Percentiles rank a stretch among this genome's conserved stretches.
Conservation (phyloP, 148 eudicot species). For the Linanthus parryae region DNA sequence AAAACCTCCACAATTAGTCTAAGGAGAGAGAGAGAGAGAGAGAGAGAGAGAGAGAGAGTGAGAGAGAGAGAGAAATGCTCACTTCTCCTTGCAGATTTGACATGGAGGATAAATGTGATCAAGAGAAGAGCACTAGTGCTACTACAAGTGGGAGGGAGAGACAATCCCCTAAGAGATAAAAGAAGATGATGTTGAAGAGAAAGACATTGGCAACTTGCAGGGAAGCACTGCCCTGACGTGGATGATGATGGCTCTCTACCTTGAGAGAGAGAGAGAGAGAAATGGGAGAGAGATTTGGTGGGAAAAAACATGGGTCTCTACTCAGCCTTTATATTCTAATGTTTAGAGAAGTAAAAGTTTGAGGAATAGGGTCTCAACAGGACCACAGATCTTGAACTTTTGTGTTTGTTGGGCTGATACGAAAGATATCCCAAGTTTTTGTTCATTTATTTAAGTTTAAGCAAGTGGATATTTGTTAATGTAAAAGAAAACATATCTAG, state of each 20-base stretch:
- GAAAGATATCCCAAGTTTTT: too few species aligned
- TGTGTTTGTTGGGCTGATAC: too few species aligned
- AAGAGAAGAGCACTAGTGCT: background rate
- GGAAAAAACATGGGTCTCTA: too few species aligned
- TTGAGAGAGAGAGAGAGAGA: too few species aligned
- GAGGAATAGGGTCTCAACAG: too few species aligned
- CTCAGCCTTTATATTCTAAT: too few species aligned
- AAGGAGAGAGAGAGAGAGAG: background rate
- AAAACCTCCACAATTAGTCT: background rate
- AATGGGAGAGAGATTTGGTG: too few species aligned
- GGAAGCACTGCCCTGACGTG: conserved; percentile 11
- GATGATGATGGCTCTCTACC: conserved; percentile 10
- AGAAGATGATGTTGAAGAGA: conserved; percentile 11
- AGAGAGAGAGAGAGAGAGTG: background rate
- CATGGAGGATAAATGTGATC: conserved; percentile 6
- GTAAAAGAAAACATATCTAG: too few species aligned
- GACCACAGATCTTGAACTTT: too few species aligned
- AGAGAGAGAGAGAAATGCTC: conserved; percentile 12
- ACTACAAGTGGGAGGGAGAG: conserved; percentile 6
- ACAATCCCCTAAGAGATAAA: conserved; percentile 3
- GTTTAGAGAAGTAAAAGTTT: too few species aligned
- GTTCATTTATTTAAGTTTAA: too few species aligned
- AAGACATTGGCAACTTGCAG: conserved; percentile 16
- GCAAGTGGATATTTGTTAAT: too few species aligned
- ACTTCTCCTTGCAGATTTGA: conserved; percentile 15